Conservation (phyloP, 208 protist species). For the Giardia duodenalis region DNA sequence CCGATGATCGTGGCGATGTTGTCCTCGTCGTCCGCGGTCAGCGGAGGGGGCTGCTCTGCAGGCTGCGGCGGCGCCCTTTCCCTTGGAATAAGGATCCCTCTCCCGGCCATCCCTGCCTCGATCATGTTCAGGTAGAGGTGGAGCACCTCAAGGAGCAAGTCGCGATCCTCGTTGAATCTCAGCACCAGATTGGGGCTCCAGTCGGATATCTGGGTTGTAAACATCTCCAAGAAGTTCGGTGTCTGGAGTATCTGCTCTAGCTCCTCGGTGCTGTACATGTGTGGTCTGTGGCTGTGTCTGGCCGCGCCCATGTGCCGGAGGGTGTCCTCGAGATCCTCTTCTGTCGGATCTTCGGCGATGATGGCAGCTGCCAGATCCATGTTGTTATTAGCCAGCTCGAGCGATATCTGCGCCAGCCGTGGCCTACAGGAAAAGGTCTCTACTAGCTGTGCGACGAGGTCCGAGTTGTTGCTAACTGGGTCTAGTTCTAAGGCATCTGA, state of each 20-base stretch:
- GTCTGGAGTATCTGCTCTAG: not conserved
- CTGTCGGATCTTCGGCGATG: not conserved
- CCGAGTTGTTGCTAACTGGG: not conserved
- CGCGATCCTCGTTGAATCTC: not conserved
- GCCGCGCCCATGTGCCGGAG: not conserved
- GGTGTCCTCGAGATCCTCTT: not conserved
- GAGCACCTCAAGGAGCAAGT: not conserved
- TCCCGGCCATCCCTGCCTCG: not conserved
- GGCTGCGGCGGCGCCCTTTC: not conserved
- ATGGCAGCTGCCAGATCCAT: not conserved
- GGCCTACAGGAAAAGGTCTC: not conserved
- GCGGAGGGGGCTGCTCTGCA: not conserved
- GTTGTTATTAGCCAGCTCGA: not conserved
- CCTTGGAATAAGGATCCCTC: not conserved
- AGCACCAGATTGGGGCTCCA: not conserved
- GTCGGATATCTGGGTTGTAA: not conserved
- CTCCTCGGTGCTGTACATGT: not conserved
- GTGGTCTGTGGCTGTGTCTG: not conserved
- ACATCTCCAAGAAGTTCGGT: not conserved
- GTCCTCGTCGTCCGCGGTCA: not conserved
- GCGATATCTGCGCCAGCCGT: not conserved
- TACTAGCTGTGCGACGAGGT: not conserved
- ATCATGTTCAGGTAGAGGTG: not conserved
- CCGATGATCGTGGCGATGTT: not conserved
- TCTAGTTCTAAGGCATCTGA: not conserved